Evolutionary conservation across 2,329 filamentous ascomycete species (phyloP).

Genomic region (Grosmannia huntii): DNA sequence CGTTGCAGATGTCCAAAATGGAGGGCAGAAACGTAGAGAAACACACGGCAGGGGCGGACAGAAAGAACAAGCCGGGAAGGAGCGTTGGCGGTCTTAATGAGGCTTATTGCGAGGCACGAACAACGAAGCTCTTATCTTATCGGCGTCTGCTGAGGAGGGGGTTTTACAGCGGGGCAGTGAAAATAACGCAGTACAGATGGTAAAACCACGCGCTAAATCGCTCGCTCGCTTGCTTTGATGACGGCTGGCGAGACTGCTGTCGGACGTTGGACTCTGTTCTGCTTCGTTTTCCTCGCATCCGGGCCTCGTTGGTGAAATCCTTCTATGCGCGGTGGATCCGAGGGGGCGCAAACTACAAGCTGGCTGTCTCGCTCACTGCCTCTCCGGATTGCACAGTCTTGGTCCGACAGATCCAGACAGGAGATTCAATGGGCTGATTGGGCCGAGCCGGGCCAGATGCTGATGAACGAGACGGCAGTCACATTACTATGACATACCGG

Average conservation of each 20-base stretch:
- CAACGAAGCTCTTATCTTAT: constrained; percentile 20
- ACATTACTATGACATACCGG: neutral
- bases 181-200: constrained; percentile 5
- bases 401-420: neutral
- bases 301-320: neutral
- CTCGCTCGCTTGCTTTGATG: neutral
- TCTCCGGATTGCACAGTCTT: too few relatives aligned
- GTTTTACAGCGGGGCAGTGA: constrained; percentile 2
- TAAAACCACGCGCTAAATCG: constrained; percentile 3
- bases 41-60: neutral
- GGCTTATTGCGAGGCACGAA: neutral
- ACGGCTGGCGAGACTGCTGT: too few relatives aligned
- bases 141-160: constrained; percentile 10
- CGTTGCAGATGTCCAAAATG: neutral
- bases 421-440: neutral
- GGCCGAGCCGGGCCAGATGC: neutral
- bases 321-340: neutral
- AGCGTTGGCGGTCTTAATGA: neutral
- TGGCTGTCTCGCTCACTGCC: neutral
- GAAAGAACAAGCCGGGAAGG: neutral
- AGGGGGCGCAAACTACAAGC: neutral
- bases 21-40: neutral
- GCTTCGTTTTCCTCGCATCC: too few relatives aligned
- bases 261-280: neutral
- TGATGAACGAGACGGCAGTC: neutral